Evolutionary conservation across 148 eudicot species (phyloP).

Genomic region (Vaccinium vitisidaea): DNA sequence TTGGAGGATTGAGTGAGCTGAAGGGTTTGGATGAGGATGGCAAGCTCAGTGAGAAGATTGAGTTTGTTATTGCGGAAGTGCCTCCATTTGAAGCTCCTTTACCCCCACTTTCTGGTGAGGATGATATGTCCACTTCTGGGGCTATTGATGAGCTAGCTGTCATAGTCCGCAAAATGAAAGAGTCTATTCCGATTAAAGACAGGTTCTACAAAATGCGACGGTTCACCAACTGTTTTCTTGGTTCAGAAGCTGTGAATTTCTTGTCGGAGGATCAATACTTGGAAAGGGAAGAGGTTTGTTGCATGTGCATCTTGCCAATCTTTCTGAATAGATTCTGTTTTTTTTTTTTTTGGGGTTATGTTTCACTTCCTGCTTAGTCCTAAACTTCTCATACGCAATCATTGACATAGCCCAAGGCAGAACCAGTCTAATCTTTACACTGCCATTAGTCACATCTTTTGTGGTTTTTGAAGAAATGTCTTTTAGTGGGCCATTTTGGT

Average conservation of each 20-base stretch:
- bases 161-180: conserved; percentile 45
- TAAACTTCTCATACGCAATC: background rate
- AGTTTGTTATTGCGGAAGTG: conserved; percentile 35
- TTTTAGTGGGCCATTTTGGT: background rate
- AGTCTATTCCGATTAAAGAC: conserved; percentile 34
- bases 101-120: conserved; percentile 57
- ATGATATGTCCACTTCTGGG: conserved; percentile 41
- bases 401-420: background rate
- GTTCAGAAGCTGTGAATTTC: conserved; percentile 59
- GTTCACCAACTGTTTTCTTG: conserved; percentile 42
- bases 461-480: background rate
- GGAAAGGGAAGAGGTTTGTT: conserved; percentile 48
- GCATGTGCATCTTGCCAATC: background rate
- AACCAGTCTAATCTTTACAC: background rate
- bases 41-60: conserved; percentile 45
- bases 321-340: background rate
- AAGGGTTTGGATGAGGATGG: conserved; percentile 39
- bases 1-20: conserved; percentile 43
- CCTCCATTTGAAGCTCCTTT: conserved; percentile 51
- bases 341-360: background rate
- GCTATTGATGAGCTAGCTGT: conserved; percentile 48
- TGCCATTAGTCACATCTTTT: background rate
- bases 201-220: conserved; percentile 48
- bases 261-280: conserved; percentile 51
- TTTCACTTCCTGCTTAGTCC: background rate